These are phyloP conservation scores for Rhizopogon salebrosus DNA, from an alignment of 768 basidiomycete species.

Conservation along the genomic window DNA sequence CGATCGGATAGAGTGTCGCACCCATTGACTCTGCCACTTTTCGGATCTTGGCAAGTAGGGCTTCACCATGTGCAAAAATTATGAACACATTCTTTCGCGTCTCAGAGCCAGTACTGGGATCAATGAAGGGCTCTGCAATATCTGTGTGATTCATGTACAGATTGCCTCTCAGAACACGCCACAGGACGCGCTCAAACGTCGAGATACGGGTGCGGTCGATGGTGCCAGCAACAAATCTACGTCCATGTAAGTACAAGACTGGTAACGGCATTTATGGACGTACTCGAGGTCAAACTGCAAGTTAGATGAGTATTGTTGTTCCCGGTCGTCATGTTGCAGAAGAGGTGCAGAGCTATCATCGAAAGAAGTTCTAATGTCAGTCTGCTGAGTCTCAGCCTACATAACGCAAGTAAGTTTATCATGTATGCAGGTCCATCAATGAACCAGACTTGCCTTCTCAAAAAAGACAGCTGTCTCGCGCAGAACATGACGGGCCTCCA, in stretches of 20 bases:
- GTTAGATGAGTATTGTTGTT: constrained; percentile 49
- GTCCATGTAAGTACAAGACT: not conserved
- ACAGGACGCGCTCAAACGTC: constrained; percentile 94
- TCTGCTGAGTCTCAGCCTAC: constrained; percentile 74
- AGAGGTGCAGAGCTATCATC: constrained; percentile 90
- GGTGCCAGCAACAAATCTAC: constrained; percentile 91
- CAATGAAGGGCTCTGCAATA: constrained; percentile 88
- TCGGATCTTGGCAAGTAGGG: constrained; percentile 91
- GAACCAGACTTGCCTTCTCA: constrained; percentile 52
- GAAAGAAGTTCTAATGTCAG: constrained; percentile 81
- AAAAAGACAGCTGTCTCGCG: constrained; percentile 97
- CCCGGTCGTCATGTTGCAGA: constrained; percentile 86
- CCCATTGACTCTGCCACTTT: constrained; percentile 99
- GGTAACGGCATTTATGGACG: constrained; percentile 18
- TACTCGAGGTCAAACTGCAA: constrained; percentile 88
- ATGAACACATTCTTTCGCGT: constrained; percentile 98
- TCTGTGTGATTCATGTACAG: constrained; percentile 99
- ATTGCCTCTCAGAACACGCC: constrained; percentile 97
- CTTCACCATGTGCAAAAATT: constrained; percentile 96
- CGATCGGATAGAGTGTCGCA: constrained; percentile 93
- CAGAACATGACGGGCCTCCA: constrained; percentile 93
- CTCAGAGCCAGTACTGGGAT: constrained; percentile 76
- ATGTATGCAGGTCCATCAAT: not conserved
- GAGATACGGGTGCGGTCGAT: constrained; percentile 89
- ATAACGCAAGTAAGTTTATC: constrained; percentile 6